Base-by-base conservation (phyloP, 345 rosid genomes). In the Moricandia arvensis region DNA sequence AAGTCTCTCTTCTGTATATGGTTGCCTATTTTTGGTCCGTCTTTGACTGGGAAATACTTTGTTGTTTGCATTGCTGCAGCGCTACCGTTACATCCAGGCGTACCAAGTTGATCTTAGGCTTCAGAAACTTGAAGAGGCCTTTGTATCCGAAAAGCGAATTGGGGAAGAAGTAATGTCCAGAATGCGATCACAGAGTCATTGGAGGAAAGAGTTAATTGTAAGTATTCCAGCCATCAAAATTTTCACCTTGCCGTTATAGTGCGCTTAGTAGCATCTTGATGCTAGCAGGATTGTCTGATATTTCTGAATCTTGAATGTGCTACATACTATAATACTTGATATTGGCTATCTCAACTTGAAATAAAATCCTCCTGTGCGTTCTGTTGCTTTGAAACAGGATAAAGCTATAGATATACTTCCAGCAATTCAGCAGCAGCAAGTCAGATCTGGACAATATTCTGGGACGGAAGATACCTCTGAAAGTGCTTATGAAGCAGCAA, bases 41-140 rank as follows among this genome's bases (percentile, higher is more conserved):
- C 60, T 41, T 68, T 79, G 35, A 79, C 66, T 73, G 53, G 33
- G 59, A 54, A 53, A 37, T 67, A 66, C 59, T 66, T 38, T 68
- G 35, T 62, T 34, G 76, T 64, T 74, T 47, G 59, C 75, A 54
- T 55, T 59, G 38, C 79, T 83, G 79, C 88, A 96, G 99, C 94
- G 99, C 18, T 87, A 83, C 82, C 87, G 93, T 72, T 96, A 93
- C 83, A 83, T 86, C 30, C 90, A 93, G 81, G 98, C 99, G 69
- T 88, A 84, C 82, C 90, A 85, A 80, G 87, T 91, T 61, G 84
- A 91, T 84, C 79, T 67, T 61, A 86, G 75, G 75, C 95, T 96
- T 78, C 87, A 87, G 80, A 80, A 60, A 45, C 61, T 82, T 74
- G 99, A 91, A 87, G 80, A 86, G 81, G 86, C 84, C 18, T 91